These are phyloP conservation scores for Urtica urens DNA, from an alignment of 306 rosid genomes.

Conservation along the genomic window DNA sequence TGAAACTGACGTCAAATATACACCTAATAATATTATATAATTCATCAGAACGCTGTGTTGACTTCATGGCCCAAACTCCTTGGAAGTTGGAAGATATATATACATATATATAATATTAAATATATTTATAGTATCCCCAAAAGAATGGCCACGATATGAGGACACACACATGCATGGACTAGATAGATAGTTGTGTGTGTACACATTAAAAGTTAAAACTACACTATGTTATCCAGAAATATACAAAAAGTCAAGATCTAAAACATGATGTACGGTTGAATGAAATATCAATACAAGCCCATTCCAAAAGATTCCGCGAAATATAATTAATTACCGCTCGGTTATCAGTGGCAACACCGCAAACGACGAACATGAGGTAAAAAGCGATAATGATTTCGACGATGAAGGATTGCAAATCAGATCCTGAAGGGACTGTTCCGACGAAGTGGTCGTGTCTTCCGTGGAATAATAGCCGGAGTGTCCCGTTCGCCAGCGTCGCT, in stretches of 20 bases:
- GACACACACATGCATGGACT: neutral
- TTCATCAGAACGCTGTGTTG: no score
- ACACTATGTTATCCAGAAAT: neutral
- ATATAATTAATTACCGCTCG: slow-evolving; percentile 17
- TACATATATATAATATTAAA: no score
- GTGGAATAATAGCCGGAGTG: slow-evolving; percentile 14
- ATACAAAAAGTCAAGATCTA: neutral
- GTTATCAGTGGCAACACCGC: slow-evolving; percentile 21
- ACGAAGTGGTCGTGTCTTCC: slow-evolving; percentile 13
- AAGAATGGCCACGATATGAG: neutral
- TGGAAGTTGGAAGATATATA: neutral
- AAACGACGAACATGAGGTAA: slow-evolving; percentile 31
- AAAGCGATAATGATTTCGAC: slow-evolving; percentile 23
- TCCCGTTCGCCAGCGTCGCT: slow-evolving; percentile 27
- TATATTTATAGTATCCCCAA: no score
- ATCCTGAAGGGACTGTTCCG: slow-evolving; percentile 29
- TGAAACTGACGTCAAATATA: no score
- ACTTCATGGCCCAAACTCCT: neutral
- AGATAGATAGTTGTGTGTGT: neutral
- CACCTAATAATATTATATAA: neutral
- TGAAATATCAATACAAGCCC: no score
- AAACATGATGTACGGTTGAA: neutral
- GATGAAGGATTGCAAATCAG: slow-evolving; percentile 16
- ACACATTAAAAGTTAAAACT: neutral
- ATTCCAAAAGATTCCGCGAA: no score